A percentile compares a stretch with the other conserved stretches of the same genome.
Conservation (phyloP, 257 asterid species). For the Solanum verrucosum region DNA sequence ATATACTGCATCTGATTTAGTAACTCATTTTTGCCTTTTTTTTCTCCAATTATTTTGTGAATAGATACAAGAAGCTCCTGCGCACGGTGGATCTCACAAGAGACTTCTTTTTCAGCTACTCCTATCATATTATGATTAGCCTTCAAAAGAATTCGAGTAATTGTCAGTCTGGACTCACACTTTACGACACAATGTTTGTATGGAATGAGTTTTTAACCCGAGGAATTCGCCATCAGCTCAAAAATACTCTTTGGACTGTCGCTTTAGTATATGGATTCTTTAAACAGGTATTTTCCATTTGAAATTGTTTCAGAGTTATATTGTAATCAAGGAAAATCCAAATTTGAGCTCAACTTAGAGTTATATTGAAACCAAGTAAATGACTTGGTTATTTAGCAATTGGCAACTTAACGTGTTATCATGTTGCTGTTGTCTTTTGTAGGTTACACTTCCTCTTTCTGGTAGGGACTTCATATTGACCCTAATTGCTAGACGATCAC, state of each 20-base stretch:
- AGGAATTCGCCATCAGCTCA: constrained; percentile 69
- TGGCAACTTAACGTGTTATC: background rate
- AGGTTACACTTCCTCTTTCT: constrained; percentile 59
- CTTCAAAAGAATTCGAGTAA: constrained; percentile 81
- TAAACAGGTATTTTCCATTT: constrained; percentile 55
- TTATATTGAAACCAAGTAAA: background rate
- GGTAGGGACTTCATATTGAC: constrained; percentile 52
- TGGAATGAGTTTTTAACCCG: constrained; percentile 98
- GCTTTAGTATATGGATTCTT: constrained; percentile 92
- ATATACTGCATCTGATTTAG: constrained; percentile 1
- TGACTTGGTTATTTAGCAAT: background rate
- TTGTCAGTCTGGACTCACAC: constrained; percentile 41
- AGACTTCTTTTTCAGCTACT: constrained; percentile 98
- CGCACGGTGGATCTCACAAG: constrained; percentile 82
- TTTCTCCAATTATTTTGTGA: constrained; percentile 22
- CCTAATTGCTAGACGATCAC: constrained; percentile 89
- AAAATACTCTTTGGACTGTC: constrained; percentile 78
- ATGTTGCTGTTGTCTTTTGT: background rate
- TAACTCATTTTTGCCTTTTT: constrained; percentile 35
- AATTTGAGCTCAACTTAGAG: background rate
- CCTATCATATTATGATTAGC: constrained; percentile 84
- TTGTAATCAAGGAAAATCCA: background rate
- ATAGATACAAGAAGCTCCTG: constrained; percentile 96
- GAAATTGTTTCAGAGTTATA: background rate
- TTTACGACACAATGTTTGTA: constrained; percentile 87